Percentiles rank a stretch among this genome's conserved stretches.
phyloP scores from a whole-genome alignment of 306 rosid species.

The Malus fusca region DNA sequence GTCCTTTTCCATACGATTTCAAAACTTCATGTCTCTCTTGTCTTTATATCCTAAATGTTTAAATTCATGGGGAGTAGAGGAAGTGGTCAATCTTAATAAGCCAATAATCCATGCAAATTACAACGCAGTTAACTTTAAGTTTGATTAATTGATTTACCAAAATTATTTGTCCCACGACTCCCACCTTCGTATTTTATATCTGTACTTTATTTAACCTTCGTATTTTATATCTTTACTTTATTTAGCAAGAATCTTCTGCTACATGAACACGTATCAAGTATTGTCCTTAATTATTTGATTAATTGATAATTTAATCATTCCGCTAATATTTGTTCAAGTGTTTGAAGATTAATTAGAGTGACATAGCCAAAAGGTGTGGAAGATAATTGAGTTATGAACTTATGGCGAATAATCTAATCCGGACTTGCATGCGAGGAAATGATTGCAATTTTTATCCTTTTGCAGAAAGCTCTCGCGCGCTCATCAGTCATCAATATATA shows the following conservation, averaged over 20 bases:
- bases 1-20: conserved; percentile 6
- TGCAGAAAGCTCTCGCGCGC: not conserved
- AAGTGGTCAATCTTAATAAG: not conserved
- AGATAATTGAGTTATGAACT: not conserved
- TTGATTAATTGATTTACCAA: not conserved
- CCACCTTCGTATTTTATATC: not conserved
- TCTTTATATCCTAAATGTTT: not conserved
- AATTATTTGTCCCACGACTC: not conserved
- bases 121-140: not conserved
- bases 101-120: not conserved
- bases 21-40: conserved; percentile 22
- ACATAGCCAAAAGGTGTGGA: conserved; percentile 6
- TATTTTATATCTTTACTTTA: not conserved
- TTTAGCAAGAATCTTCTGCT: conserved; percentile 12
- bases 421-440: not conserved
- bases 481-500: not conserved
- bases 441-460: not conserved
- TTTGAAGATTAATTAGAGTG: conserved; percentile 11
- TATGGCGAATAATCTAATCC: not conserved
- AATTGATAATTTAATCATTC: not conserved
- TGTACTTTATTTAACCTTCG: not conserved
- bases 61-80: conserved; percentile 28
- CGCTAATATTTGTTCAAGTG: conserved; percentile 9
- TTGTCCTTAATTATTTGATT: conserved; percentile 5
- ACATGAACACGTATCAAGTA: conserved; percentile 8